These are phyloP conservation scores for Durio zibethinus DNA, from an alignment of 345 rosid species.

Conservation along the genomic window DNA sequence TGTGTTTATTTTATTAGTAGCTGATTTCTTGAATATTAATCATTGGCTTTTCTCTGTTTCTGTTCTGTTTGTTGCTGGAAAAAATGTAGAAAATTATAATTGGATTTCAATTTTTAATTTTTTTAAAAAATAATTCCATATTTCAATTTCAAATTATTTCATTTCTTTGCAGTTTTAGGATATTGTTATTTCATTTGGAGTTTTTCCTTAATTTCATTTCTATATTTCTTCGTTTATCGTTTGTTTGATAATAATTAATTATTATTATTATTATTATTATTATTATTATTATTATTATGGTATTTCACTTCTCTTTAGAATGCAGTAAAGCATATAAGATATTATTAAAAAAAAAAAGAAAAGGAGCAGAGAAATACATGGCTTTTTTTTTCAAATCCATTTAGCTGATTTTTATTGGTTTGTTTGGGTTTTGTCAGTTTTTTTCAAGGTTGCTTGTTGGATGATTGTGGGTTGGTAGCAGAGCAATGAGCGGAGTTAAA, in stretches of 20 bases:
- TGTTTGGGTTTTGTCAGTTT: background rate
- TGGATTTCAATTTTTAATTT: background rate
- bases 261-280: background rate
- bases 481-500: conserved; percentile 64
- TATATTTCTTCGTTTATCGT: background rate
- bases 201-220: background rate
- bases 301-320: background rate
- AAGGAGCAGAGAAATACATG: background rate
- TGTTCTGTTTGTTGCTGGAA: background rate
- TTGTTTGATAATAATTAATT: background rate
- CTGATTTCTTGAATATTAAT: background rate
- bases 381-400: no score
- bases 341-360: background rate
- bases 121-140: background rate
- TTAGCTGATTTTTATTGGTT: background rate
- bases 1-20: no score
- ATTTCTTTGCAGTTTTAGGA: background rate
- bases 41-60: background rate
- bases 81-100: background rate
- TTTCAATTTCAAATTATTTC: background rate
- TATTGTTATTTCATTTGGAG: background rate
- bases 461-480: conserved; percentile 36
- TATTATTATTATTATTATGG: background rate
- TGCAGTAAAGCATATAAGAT: background rate
- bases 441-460: conserved; percentile 31